Percentiles rank a stretch among this genome's conserved stretches.
These are phyloP conservation scores for Hypoxylon sp. DNA, from an alignment of 2,329 filamentous ascomycete genomes.

Conservation along the genomic window DNA sequence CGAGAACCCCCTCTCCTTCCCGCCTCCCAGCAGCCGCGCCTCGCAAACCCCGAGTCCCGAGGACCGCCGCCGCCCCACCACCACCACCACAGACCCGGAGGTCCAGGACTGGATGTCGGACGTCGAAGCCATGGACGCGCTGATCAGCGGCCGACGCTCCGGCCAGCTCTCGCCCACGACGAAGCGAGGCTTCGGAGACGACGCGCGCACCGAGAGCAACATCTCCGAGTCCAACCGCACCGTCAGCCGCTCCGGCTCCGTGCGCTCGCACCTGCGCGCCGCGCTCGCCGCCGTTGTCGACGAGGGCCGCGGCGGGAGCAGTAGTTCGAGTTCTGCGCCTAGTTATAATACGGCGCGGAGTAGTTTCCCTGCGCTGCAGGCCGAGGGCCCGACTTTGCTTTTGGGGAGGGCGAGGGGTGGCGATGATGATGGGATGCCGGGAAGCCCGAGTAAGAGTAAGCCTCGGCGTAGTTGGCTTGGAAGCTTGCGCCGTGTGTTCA, in stretches of 20 bases:
- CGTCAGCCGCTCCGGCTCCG: constrained; percentile 56
- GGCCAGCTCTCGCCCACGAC: constrained; percentile 39
- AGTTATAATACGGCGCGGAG: constrained; percentile 69
- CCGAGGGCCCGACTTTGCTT: constrained; percentile 67
- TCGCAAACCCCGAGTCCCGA: constrained; percentile 61
- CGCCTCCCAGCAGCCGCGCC: constrained; percentile 54
- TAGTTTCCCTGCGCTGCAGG: constrained; percentile 66
- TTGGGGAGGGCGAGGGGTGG: constrained; percentile 55
- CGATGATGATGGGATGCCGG: constrained; percentile 55
- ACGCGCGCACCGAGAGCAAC: constrained; percentile 69
- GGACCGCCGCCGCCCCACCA: no score
- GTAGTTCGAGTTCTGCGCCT: constrained; percentile 55
- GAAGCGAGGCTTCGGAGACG: constrained; percentile 54
- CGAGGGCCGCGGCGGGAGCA: constrained; percentile 52
- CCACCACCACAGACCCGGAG: constrained; percentile 62
- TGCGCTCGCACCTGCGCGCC: constrained; percentile 56
- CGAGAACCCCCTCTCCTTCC: constrained; percentile 48
- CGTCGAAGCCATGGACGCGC: constrained; percentile 67
- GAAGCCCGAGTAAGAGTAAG: constrained; percentile 72
- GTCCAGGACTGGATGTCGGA: constrained; percentile 72
- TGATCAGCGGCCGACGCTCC: constrained; percentile 61
- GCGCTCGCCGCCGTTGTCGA: constrained; percentile 49
- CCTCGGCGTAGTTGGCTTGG: constrained; percentile 76
- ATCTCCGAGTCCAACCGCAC: constrained; percentile 68
- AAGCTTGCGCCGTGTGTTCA: constrained; percentile 75